Base-by-base conservation (phyloP, 139 green algal species). In the Chlorella vulgaris region DNA sequence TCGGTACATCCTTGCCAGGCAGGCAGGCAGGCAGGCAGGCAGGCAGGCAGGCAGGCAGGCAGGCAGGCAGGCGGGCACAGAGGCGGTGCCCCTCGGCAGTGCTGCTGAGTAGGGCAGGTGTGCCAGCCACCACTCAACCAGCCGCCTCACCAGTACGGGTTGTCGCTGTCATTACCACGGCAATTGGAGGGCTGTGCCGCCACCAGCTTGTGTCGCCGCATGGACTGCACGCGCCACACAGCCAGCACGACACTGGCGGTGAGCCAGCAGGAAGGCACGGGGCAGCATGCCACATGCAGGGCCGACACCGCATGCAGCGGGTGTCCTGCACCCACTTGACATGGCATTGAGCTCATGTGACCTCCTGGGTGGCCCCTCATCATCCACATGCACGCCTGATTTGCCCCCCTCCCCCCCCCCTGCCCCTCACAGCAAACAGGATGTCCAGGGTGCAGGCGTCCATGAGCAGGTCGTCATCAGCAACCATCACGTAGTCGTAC, bases 381-480 rank as follows among this genome's bases (percentile, higher is more conserved):
- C n/a, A n/a, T n/a, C n/a, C n/a, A n/a, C n/a, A n/a, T n/a, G n/a
- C n/a, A n/a, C n/a, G n/a, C n/a, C n/a, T n/a, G n/a, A n/a, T n/a
- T n/a, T n/a, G n/a, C n/a, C n/a, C n/a, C n/a, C n/a, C n/a, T n/a
- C n/a, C n/a, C n/a, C n/a, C n/a, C n/a, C n/a, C n/a, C n/a, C n/a
- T n/a, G n/a, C n/a, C 2, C 13, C 43, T 58, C 53, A 69, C 73
- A 24, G 67, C 10, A 39, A 79, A 79, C 22, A 79, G n/a, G 1
- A 39, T 67, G 53, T 79, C 58, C 10, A 79, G 50, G 73, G 58
- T 51, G 53, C 73, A 79, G 8, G 73, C 39, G 28, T 79, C 73
- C 50, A 79, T 79, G 73, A 68, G 5, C 31, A 79, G 53, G 53
- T 79, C 73, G 73, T 79, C 73, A 28, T 79, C 73, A 2, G 51